Evolutionary conservation across 139 green algal genomes (phyloP), one percentile per base, ranked within the genome.

Genomic region (Chlorella ohadii): DNA sequence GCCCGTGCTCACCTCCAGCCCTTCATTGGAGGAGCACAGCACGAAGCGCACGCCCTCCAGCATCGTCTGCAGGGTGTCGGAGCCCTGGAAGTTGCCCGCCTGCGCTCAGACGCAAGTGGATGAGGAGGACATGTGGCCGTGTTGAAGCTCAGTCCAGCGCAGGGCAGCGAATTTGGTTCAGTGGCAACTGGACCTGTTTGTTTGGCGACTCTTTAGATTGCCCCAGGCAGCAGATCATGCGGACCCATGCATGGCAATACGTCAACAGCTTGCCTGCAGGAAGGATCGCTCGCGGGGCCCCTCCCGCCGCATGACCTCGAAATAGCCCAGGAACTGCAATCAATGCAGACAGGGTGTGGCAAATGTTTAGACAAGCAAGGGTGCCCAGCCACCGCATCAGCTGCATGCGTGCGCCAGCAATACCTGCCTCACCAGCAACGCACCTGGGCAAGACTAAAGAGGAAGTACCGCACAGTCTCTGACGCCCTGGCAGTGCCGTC

Each of bases 281-380:
- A 95, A 95, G 5, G 86, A 84, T 28, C 84, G 78, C 83, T 95
- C 92, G 4, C 92, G 74, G 0, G 92, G 92, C 0, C 92, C 92
- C 84, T 95, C 92, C 1, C 91, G 78, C 34, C 92, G 81, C 82
- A 95, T 86, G 31, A 95, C 88, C 84, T 95, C 92, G 65, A 95
- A 57, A 68, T 92, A 95, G 1, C 92, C 92, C 27, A 95, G 88
- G 66, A 95, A 93, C 86, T 95, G 91, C 23, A 33, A 51, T 51
- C 44, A n/a, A n/a, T n/a, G n/a, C n/a, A n/a, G n/a, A n/a, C n/a
- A n/a, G n/a, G n/a, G n/a, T 59, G 15, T 91, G 78, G 31, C 44
- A 6, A 51, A 51, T 16, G 44, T 51, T 51, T 51, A 9, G 9
- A n/a, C n/a, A n/a, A n/a, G n/a, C n/a, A n/a, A n/a, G n/a, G n/a